phyloP scores from a whole-genome alignment of 1,284 basidiomycete genomes.

The Sporisorium iseilematis-ciliati region DNA sequence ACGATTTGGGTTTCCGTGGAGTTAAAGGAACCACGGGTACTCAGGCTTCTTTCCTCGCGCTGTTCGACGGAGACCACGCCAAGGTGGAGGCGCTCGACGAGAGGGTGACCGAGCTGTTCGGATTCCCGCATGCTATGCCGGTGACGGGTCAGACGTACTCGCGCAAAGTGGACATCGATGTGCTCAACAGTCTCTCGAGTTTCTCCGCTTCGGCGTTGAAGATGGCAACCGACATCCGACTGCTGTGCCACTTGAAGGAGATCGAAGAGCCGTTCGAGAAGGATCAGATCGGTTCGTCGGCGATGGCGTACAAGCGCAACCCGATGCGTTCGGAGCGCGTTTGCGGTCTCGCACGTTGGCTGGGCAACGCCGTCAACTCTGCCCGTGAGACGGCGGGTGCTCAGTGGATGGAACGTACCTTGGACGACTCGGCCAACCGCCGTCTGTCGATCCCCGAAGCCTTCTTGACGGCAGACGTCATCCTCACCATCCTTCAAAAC shows the following conservation, averaged over 20 bases:
- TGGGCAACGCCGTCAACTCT: constrained; percentile 62
- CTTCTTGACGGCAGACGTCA: constrained; percentile 96
- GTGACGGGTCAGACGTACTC: constrained; percentile 99
- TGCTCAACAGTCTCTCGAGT: constrained; percentile 87
- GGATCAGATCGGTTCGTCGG: constrained; percentile 92
- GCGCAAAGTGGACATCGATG: constrained; percentile 95
- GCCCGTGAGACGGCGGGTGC: constrained; percentile 72
- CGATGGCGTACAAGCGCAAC: constrained; percentile 99
- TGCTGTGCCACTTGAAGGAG: constrained; percentile 76
- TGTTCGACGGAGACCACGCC: constrained; percentile 86
- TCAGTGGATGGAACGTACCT: constrained; percentile 69
- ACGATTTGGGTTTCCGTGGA: constrained; percentile 96
- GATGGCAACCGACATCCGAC: constrained; percentile 92
- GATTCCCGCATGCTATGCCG: constrained; percentile 94
- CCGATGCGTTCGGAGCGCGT: constrained; percentile 99
- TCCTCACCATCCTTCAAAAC: constrained; percentile 94
- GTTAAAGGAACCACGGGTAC: constrained; percentile 99
- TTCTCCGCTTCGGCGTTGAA: constrained; percentile 97
- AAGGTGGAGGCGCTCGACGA: constrained; percentile 94
- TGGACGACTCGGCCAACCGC: constrained; percentile 83
- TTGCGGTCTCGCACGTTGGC: constrained; percentile 94
- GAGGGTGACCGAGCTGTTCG: constrained; percentile 81
- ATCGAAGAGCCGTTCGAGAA: constrained; percentile 99
- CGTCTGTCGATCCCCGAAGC: constrained; percentile 96
- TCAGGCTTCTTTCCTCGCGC: constrained; percentile 91